phyloP scores from a whole-genome alignment of 331 rosid genomes.

The Pyracantha coccinea region DNA sequence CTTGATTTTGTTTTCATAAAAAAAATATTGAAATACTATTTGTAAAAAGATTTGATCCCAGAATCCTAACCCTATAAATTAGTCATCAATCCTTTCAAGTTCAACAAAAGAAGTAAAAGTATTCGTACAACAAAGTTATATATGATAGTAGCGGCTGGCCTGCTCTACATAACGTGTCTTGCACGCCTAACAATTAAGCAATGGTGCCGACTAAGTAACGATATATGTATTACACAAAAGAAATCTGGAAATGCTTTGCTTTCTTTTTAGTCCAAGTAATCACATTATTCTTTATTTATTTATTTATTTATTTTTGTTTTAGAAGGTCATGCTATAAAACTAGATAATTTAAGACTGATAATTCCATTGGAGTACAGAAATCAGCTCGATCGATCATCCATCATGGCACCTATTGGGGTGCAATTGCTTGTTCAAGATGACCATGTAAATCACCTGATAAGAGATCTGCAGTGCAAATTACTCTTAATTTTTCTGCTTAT shows the following conservation, averaged over 20 bases:
- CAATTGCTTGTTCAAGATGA: conserved; percentile 27
- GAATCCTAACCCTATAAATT: background rate
- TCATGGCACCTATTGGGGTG: conserved; percentile 45
- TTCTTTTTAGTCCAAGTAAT: conserved; percentile 14
- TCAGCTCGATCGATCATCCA: background rate
- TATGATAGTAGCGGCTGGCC: background rate
- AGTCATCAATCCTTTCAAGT: too few species aligned
- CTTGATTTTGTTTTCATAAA: too few species aligned
- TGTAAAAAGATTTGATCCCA: background rate
- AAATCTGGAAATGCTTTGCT: conserved; percentile 3
- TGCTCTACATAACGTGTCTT: background rate
- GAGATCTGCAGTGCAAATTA: too few species aligned
- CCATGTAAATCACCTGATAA: conserved; percentile 19
- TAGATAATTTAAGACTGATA: background rate
- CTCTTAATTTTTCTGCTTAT: too few species aligned
- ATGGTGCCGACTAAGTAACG: conserved; percentile 35
- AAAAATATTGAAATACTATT: background rate
- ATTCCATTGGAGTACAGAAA: background rate
- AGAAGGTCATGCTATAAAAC: background rate
- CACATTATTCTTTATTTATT: background rate
- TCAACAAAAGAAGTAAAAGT: too few species aligned
- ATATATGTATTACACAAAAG: background rate
- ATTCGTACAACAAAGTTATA: background rate
- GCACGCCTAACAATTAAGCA: conserved; percentile 16
- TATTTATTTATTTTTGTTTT: background rate